phyloP scores from a whole-genome alignment of 768 basidiomycete species.

The Collybia mongolica region DNA sequence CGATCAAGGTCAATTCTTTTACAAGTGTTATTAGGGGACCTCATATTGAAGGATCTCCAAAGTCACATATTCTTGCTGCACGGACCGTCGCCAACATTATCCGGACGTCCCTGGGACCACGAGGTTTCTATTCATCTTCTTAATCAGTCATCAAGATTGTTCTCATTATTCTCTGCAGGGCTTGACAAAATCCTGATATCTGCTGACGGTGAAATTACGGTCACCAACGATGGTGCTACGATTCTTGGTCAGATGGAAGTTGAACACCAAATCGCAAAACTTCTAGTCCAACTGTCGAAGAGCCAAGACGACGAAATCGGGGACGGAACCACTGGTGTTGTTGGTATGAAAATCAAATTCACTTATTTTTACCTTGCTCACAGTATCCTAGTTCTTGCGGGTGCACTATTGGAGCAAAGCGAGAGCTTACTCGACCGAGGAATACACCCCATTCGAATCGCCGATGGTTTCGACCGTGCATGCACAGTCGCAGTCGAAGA shows the following conservation, averaged over 20 bases:
- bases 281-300: slow-evolving; percentile 94
- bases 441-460: slow-evolving; percentile 97
- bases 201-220: slow-evolving; percentile 97
- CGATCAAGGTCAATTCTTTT: slow-evolving; percentile 73
- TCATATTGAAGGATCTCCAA: neutral
- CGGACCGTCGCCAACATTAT: slow-evolving; percentile 93
- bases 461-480: slow-evolving; percentile 97
- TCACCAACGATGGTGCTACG: slow-evolving; percentile 98
- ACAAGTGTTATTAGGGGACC: slow-evolving; percentile 5
- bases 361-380: slow-evolving; percentile 3
- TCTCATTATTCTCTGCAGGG: slow-evolving; percentile 43
- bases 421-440: slow-evolving; percentile 98
- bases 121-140: slow-evolving; percentile 51
- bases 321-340: slow-evolving; percentile 98
- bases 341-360: slow-evolving; percentile 58
- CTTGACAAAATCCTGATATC: slow-evolving; percentile 95
- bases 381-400: slow-evolving; percentile 77
- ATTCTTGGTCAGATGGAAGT: slow-evolving; percentile 99
- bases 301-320: slow-evolving; percentile 99
- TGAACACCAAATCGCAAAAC: slow-evolving; percentile 98
- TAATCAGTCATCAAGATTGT: slow-evolving; percentile 2
- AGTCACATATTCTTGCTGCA: slow-evolving; percentile 97
- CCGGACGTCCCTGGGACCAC: slow-evolving; percentile 90
- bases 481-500: slow-evolving; percentile 89
- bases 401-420: slow-evolving; percentile 92